Percentiles rank a stretch among this genome's conserved stretches.
These are phyloP conservation scores for Verticillium nonalfalfae DNA, from an alignment of 2,329 filamentous ascomycete species.

Conservation along the genomic window DNA sequence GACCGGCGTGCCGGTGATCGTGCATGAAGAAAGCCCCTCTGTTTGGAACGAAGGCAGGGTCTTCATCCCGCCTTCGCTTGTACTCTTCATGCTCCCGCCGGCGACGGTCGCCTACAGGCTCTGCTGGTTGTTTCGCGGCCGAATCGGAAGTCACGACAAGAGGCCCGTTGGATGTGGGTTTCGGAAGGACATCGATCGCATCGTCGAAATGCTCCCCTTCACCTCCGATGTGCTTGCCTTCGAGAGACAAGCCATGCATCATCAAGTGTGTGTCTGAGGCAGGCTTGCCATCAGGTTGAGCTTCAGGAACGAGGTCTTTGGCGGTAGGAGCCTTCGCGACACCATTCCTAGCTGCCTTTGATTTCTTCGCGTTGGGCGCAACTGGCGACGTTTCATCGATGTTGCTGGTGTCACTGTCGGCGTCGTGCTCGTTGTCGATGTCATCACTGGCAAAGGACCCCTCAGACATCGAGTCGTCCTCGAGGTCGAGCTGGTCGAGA, in stretches of 20 bases:
- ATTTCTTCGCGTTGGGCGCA: slow-evolving; percentile 32
- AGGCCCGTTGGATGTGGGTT: slow-evolving; percentile 31
- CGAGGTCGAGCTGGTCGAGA: slow-evolving; percentile 47
- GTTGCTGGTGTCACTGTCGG: slow-evolving; percentile 60
- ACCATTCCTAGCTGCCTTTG: slow-evolving; percentile 28
- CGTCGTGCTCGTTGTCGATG: slow-evolving; percentile 49
- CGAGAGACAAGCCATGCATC: slow-evolving; percentile 46
- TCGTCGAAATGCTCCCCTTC: slow-evolving; percentile 44
- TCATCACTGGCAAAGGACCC: slow-evolving; percentile 58
- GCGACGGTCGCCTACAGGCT: slow-evolving; percentile 61
- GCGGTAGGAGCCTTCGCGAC: slow-evolving; percentile 24
- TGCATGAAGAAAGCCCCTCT: slow-evolving; percentile 96
- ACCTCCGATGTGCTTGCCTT: slow-evolving; percentile 31
- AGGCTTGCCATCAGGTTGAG: slow-evolving; percentile 25
- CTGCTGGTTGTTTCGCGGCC: slow-evolving; percentile 38
- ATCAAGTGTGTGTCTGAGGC: slow-evolving; percentile 52
- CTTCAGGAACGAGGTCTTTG: background rate
- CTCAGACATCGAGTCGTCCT: slow-evolving; percentile 62
- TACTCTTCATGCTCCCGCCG: slow-evolving; percentile 88
- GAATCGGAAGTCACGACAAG: slow-evolving; percentile 49
- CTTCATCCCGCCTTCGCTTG: slow-evolving; percentile 77
- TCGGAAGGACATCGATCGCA: slow-evolving; percentile 29
- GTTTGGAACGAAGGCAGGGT: slow-evolving; percentile 91
- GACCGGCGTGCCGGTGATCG: slow-evolving; percentile 77
- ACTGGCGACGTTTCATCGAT: slow-evolving; percentile 51